Percentiles rank a stretch among this genome's conserved stretches.
Conservation (phyloP, 1,284 basidiomycete species). For the Vanrija sp. region DNA sequence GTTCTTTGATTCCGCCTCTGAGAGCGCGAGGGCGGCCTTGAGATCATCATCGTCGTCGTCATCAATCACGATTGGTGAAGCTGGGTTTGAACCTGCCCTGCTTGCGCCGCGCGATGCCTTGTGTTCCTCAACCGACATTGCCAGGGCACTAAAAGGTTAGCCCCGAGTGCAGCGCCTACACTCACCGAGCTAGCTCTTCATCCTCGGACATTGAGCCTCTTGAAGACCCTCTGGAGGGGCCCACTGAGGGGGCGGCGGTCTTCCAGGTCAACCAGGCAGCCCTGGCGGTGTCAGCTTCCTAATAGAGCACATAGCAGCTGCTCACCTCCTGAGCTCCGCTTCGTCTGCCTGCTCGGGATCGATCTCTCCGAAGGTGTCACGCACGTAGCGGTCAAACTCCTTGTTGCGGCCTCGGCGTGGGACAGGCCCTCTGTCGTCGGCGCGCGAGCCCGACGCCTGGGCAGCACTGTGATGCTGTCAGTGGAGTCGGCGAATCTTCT, state of each 20-base stretch:
- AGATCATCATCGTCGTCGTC: conserved; percentile 37
- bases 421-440: neutral
- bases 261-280: conserved; percentile 42
- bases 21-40: conserved; percentile 16
- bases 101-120: neutral
- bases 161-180: neutral
- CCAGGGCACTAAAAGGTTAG: conserved; percentile 21
- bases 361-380: conserved; percentile 15
- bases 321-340: conserved; percentile 30
- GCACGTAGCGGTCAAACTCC: conserved; percentile 36
- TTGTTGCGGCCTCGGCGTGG: conserved; percentile 27
- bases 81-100: neutral
- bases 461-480: no score
- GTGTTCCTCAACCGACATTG: conserved; percentile 26
- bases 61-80: conserved; percentile 9
- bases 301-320: neutral
- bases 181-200: conserved; percentile 35
- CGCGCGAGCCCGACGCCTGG: no score
- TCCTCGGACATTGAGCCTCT: conserved; percentile 19
- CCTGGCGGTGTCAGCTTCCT: conserved; percentile 12
- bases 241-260: conserved; percentile 19
- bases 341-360: conserved; percentile 20
- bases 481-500: no score
- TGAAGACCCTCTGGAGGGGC: no score
- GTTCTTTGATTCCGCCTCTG: conserved; percentile 24